Evolutionary conservation across 2,329 filamentous ascomycete genomes (phyloP).

Genomic region (Diaporthe batatas): DNA sequence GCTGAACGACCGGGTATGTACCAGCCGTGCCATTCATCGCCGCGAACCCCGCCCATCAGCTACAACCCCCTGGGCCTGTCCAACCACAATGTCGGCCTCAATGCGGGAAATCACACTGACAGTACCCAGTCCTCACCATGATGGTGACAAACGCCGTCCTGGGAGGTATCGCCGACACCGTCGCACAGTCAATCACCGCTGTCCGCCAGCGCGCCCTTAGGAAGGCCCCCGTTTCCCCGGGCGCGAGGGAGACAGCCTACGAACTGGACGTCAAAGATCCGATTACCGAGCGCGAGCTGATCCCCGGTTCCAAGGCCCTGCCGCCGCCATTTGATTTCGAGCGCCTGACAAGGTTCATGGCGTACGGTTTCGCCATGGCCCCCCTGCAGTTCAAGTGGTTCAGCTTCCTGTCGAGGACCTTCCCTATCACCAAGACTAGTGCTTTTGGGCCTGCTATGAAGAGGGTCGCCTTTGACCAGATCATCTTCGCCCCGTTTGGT

Average conservation of each 20-base stretch:
- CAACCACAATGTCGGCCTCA: neutral
- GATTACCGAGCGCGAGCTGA: constrained; percentile 73
- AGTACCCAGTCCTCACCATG: constrained; percentile 85
- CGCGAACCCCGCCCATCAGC: neutral
- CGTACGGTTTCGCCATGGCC: constrained; percentile 96
- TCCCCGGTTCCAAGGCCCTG: constrained; percentile 72
- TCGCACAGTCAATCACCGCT: constrained; percentile 91
- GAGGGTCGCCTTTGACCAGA: constrained; percentile 91
- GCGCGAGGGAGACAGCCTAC: constrained; percentile 80
- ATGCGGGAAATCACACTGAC: constrained; percentile 24
- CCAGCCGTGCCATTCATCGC: neutral
- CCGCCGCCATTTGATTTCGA: constrained; percentile 96
- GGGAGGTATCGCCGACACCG: constrained; percentile 95
- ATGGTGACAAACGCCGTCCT: constrained; percentile 99
- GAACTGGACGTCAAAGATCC: constrained; percentile 88
- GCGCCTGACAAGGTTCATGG: constrained; percentile 93
- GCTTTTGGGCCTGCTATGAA: constrained; percentile 85
- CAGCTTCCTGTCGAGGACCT: constrained; percentile 82
- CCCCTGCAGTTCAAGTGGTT: constrained; percentile 98
- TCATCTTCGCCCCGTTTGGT: constrained; percentile 92
- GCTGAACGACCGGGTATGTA: constrained; percentile 83
- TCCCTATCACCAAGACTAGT: constrained; percentile 85
- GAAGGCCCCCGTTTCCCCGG: constrained; percentile 71
- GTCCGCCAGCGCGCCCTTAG: constrained; percentile 77
- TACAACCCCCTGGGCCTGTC: neutral